phyloP scores from a whole-genome alignment of 331 rosid genomes.

The Cydonia oblonga region DNA sequence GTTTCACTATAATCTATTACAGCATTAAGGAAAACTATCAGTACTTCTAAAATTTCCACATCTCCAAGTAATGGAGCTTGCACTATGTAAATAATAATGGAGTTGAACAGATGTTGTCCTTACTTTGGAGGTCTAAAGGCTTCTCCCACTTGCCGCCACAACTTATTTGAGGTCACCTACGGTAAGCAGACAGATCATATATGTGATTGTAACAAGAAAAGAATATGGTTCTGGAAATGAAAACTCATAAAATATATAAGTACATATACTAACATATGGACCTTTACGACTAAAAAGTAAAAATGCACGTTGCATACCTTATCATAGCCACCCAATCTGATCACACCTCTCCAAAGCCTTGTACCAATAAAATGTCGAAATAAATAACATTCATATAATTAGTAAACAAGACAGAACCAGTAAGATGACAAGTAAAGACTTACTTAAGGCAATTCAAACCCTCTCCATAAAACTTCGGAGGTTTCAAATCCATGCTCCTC shows the following conservation, averaged over 20 bases:
- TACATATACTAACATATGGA: too few species aligned
- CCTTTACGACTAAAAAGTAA: too few species aligned
- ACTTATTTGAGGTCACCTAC: constrained; percentile 88
- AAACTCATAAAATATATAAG: background rate
- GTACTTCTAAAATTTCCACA: background rate
- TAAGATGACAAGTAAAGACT: constrained; percentile 20
- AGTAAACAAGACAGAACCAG: background rate
- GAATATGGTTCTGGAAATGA: constrained; percentile 4
- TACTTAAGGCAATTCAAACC: constrained; percentile 91
- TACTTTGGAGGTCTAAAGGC: constrained; percentile 98
- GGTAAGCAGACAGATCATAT: constrained; percentile 19
- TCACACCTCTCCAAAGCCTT: constrained; percentile 93
- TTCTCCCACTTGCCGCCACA: constrained; percentile 99
- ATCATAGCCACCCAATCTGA: constrained; percentile 95
- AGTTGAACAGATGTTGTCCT: constrained; percentile 14
- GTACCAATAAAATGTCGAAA: constrained; percentile 12
- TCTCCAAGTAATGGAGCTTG: background rate
- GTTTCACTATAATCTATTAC: background rate
- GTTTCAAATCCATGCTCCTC: constrained; percentile 87
- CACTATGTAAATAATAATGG: background rate
- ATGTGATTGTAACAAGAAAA: constrained; percentile 9
- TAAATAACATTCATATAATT: constrained; percentile 5
- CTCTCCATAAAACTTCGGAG: constrained; percentile 97
- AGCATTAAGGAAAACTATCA: background rate
- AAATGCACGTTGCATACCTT: constrained; percentile 41